Conservation (phyloP, 2,329 filamentous ascomycete genomes). For the Epichloe hybrida region DNA sequence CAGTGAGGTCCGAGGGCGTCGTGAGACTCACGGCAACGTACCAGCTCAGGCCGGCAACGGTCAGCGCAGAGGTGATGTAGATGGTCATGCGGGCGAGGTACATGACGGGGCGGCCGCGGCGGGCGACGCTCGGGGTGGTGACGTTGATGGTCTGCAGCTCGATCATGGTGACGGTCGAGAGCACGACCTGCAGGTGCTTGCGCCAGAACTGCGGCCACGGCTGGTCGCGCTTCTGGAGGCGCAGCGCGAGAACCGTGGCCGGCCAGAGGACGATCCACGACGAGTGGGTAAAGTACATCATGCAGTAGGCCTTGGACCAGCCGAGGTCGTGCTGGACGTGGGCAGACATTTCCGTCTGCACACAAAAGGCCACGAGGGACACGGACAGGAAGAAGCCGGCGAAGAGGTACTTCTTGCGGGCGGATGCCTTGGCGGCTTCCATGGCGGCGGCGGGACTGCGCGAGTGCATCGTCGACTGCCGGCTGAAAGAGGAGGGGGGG, state of each 20-base stretch:
- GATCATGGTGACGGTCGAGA: constrained; percentile 63
- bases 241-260: constrained; percentile 63
- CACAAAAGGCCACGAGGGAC: constrained; percentile 74
- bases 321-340: constrained; percentile 86
- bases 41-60: constrained; percentile 85
- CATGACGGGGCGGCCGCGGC: constrained; percentile 30
- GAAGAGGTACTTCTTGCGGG: constrained; percentile 73
- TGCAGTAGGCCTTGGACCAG: constrained; percentile 99
- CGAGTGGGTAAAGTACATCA: constrained; percentile 95
- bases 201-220: constrained; percentile 83
- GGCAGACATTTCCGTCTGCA: constrained; percentile 91
- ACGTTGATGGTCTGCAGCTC: constrained; percentile 63
- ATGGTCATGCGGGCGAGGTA: constrained; percentile 74
- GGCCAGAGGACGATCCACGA: constrained; percentile 91
- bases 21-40: constrained; percentile 91
- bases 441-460: constrained; percentile 48
- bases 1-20: constrained; percentile 83
- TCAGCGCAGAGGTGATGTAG: constrained; percentile 73
- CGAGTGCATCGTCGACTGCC: constrained; percentile 59
- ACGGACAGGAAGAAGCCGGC: constrained; percentile 72
- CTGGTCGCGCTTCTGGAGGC: constrained; percentile 62
- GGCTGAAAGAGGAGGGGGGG: constrained; percentile 15
- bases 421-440: constrained; percentile 26
- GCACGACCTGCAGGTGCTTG: constrained; percentile 35
- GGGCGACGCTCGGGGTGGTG: constrained; percentile 25